phyloP scores from a whole-genome alignment of 2,329 filamentous ascomycete species.

The Colletotrichum sp. region DNA sequence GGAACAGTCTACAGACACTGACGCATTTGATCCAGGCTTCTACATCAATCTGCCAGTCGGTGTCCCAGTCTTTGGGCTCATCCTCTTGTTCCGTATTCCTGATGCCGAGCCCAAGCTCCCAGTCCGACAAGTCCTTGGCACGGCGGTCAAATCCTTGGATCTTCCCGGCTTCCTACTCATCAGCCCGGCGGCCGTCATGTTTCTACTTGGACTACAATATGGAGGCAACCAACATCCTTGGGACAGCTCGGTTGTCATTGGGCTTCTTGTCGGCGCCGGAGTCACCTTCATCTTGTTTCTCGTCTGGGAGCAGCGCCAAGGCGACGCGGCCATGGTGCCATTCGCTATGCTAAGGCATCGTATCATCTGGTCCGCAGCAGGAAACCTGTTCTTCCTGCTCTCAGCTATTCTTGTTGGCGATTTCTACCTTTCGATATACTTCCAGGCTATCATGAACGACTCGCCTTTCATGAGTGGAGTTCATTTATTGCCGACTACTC shows the following conservation, averaged over 20 bases:
- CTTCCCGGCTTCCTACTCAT: conserved; percentile 47
- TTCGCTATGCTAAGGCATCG: conserved; percentile 47
- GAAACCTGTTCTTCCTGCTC: conserved; percentile 48
- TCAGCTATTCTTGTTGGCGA: conserved; percentile 48
- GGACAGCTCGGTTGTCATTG: conserved; percentile 42
- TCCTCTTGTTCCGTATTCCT: conserved; percentile 26
- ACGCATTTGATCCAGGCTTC: conserved; percentile 17
- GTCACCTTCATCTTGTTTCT: conserved; percentile 38
- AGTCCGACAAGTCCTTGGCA: background rate
- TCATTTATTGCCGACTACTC: conserved; percentile 29
- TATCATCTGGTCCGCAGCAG: conserved; percentile 44
- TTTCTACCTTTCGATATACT: conserved; percentile 56
- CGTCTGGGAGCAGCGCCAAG: conserved; percentile 46
- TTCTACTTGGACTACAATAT: conserved; percentile 50
- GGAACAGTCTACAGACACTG: background rate
- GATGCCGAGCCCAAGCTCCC: conserved; percentile 11
- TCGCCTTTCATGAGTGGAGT: conserved; percentile 28
- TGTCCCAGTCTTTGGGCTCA: conserved; percentile 15
- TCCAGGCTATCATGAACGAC: conserved; percentile 47
- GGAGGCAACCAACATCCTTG: conserved; percentile 45
- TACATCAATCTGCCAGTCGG: conserved; percentile 31
- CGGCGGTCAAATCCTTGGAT: conserved; percentile 34
- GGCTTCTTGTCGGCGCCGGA: conserved; percentile 42
- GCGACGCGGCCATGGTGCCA: conserved; percentile 55
- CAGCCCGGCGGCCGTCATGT: conserved; percentile 41